Evolutionary conservation across 352 stramenopile species (phyloP).

Genomic region (Phytophthora pisi): DNA sequence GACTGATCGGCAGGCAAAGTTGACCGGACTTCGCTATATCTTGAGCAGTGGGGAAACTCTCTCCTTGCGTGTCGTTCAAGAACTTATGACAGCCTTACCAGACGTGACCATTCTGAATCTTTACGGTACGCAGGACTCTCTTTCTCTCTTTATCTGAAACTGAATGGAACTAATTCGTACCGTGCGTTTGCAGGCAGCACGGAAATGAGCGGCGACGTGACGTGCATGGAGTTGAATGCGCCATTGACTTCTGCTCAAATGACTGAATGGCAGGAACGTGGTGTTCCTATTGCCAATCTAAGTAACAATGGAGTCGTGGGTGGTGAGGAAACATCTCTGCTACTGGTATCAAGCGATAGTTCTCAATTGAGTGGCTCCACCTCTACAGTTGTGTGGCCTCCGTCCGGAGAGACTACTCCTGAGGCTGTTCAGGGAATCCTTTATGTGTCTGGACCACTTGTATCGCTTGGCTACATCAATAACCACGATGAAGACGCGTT

Average conservation of each 20-base stretch:
- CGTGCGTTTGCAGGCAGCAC: constrained; percentile 44
- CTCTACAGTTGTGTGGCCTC: constrained; percentile 23
- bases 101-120: constrained; percentile 55
- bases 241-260: constrained; percentile 25
- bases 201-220: constrained; percentile 68
- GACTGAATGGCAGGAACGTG: constrained; percentile 37
- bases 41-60: constrained; percentile 64
- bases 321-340: constrained; percentile 33
- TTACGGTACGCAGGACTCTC: constrained; percentile 41
- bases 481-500: constrained; percentile 7
- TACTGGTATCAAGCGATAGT: constrained; percentile 21
- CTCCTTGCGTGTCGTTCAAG: constrained; percentile 27
- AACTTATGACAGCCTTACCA: constrained; percentile 31
- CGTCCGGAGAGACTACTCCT: background rate
- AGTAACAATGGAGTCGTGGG: constrained; percentile 19
- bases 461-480: constrained; percentile 45
- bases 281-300: constrained; percentile 52
- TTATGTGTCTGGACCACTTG: constrained; percentile 37
- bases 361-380: background rate
- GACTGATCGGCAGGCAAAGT: background rate
- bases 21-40: constrained; percentile 40
- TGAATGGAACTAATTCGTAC: background rate
- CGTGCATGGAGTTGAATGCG: constrained; percentile 42
- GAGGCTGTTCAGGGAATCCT: constrained; percentile 35
- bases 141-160: background rate